phyloP scores from a whole-genome alignment of 345 rosid species.

The Salix dunnii region DNA sequence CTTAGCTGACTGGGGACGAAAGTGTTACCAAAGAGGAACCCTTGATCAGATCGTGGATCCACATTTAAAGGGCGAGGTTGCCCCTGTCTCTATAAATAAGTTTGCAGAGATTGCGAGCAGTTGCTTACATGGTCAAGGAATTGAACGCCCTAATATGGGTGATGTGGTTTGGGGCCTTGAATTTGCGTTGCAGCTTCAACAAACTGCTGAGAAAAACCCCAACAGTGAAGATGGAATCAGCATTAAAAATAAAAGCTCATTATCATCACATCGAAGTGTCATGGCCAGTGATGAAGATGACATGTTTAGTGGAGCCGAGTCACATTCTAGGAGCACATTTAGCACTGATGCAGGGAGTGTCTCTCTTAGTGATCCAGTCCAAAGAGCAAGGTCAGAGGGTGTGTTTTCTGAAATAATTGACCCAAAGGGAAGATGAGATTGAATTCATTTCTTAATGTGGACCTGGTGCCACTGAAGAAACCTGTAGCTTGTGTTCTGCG shows the following conservation, averaged over 20 bases:
- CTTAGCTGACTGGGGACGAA: constrained; percentile 42
- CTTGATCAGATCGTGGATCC: constrained; percentile 41
- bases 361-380: too few species aligned
- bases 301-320: too few species aligned
- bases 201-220: constrained; percentile 7
- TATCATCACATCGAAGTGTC: too few species aligned
- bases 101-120: constrained; percentile 40
- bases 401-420: too few species aligned
- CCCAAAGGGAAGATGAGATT: too few species aligned
- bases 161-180: constrained; percentile 27
- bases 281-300: too few species aligned
- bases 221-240: neutral
- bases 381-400: too few species aligned
- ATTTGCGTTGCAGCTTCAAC: constrained; percentile 26
- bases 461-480: too few species aligned
- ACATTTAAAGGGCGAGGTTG: constrained; percentile 27
- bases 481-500: too few species aligned
- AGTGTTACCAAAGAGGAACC: constrained; percentile 21
- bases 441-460: too few species aligned
- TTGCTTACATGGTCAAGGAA: constrained; percentile 32
- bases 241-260: neutral
- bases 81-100: constrained; percentile 35
- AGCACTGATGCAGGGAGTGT: too few species aligned
- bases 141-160: constrained; percentile 19
- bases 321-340: too few species aligned